Conservation (phyloP, 208 protist genomes). For the Acanthamoeba sp. region DNA sequence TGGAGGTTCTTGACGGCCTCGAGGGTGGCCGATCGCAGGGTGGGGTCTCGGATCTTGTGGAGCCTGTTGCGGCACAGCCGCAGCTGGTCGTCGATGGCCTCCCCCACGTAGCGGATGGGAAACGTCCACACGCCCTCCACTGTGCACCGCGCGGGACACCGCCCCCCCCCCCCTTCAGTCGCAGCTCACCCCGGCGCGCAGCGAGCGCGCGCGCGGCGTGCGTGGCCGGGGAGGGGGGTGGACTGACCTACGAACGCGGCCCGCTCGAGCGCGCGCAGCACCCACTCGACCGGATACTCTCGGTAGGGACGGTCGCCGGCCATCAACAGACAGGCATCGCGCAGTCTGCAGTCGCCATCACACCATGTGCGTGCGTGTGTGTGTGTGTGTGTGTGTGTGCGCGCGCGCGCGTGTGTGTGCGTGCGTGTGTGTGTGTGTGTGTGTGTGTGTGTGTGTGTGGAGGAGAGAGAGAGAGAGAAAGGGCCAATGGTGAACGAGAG, state of each 20-base stretch:
- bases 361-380: neutral
- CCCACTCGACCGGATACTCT: constrained; percentile 55
- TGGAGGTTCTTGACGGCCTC: constrained; percentile 17
- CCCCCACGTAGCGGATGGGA: constrained; percentile 44
- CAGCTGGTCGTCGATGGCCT: constrained; percentile 43
- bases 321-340: constrained; percentile 53
- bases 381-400: too few relatives aligned
- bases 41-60: constrained; percentile 39
- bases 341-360: neutral
- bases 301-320: constrained; percentile 31
- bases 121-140: constrained; percentile 69
- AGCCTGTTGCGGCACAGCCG: neutral
- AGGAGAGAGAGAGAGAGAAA: too few relatives aligned
- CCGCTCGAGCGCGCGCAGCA: neutral
- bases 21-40: neutral
- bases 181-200: too few relatives aligned
- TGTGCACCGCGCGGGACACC: neutral
- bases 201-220: too few relatives aligned
- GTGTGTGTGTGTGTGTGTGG: too few relatives aligned
- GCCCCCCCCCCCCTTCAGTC: too few relatives aligned
- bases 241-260: neutral
- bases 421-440: too few relatives aligned
- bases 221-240: neutral
- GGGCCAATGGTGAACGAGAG: too few relatives aligned
- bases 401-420: too few relatives aligned